Base-by-base conservation (phyloP, 2,329 filamentous ascomycete species). In the Fusarium sp. region DNA sequence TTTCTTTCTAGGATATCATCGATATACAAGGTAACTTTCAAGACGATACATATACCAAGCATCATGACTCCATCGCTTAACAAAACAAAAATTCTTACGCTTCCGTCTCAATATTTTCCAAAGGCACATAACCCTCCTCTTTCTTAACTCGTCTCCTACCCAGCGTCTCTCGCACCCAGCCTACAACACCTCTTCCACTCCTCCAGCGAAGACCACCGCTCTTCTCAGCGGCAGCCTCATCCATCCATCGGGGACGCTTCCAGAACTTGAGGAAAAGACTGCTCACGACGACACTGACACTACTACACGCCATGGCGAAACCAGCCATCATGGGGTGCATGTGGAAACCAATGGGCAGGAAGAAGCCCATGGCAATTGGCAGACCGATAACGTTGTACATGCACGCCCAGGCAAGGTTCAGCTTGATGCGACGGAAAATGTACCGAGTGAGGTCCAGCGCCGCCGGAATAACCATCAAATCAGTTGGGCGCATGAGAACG, bases 331-430 rank as follows among this genome's bases (percentile, higher is more conserved):
- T 95, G 29, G 96, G 95, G 75, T 97, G 96, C 73, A 98, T 86
- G 77, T 94, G 91, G 68, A 93, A 89, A 37, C 95, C 96, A 73
- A 97, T 90, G 2, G 96, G 95, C 9, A 99, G 85, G 85, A 98
- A 97, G 76, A 98, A 84, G 29, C 96, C 96, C 96, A 98, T 98
- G 44, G 96, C 96, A 77, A 99, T 97, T 5, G 96, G 96, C 19
- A 99, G 86, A 4, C 96, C 96, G 68, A 98, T 84, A 54, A 94
- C 71, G 81, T 99, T 99, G 87, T 99, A 99, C 71, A 94, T 84
- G 80, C 94, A 98, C 1, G 95, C 95, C 93, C 96, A 98, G 5
- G 91, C 86, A 6, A 99, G 87, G 81, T 99, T 99, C 75, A 97
- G 83, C 85, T 97, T 97, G 86, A 99, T 99, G 73, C 96, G 91